phyloP scores from a whole-genome alignment of 2,329 filamentous ascomycete species.

The Ceratocystis papillata region DNA sequence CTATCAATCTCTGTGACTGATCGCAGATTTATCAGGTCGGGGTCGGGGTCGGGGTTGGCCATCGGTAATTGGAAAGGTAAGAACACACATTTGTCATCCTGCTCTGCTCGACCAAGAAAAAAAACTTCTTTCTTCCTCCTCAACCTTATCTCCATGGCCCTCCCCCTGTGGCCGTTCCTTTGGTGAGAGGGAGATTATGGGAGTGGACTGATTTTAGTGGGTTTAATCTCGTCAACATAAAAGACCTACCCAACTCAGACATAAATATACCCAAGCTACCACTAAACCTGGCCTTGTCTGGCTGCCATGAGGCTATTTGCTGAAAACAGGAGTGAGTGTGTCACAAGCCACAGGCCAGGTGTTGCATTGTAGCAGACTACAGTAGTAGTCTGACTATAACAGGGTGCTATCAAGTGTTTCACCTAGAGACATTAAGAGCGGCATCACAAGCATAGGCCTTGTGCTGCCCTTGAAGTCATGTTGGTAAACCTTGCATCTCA shows the following conservation, averaged over 20 bases:
- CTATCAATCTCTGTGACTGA: too few relatives aligned
- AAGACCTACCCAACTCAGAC: background rate
- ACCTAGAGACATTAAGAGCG: background rate
- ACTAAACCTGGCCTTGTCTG: background rate
- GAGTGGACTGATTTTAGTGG: slow-evolving; percentile 8
- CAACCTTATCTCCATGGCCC: background rate
- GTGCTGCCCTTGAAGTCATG: background rate
- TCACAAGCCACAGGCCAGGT: background rate
- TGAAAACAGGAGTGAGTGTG: background rate
- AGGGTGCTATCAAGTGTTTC: background rate
- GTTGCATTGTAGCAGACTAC: background rate
- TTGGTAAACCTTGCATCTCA: background rate
- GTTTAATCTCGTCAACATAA: slow-evolving; percentile 11
- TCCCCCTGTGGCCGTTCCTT: background rate
- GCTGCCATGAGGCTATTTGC: background rate
- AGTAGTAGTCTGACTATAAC: background rate
- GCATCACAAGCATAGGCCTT: background rate
- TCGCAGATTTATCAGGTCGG: too few relatives aligned
- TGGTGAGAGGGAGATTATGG: background rate
- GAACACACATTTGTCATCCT: too few relatives aligned
- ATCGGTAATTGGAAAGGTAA: too few relatives aligned
- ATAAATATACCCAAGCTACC: background rate
- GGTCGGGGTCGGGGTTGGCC: too few relatives aligned
- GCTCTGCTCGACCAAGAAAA: background rate
- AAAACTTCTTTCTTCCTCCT: background rate